A percentile compares a stretch with the other conserved stretches of the same genome.
Evolutionary conservation across 164 flowering plant species (phyloP).

Genomic region (Piper betle): DNA sequence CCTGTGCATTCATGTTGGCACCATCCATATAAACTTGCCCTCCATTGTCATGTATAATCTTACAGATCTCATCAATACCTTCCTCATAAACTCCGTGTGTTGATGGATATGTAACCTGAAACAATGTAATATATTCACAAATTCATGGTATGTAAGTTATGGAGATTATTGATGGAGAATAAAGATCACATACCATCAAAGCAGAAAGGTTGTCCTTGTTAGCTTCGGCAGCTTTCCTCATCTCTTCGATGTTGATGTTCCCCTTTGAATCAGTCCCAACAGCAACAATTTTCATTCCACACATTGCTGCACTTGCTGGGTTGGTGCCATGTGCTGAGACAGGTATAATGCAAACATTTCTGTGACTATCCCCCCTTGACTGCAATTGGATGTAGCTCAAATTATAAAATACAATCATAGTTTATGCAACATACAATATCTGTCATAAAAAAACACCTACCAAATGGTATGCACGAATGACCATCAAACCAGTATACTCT

Average conservation of each 20-base stretch:
- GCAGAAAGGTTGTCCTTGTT: constrained; percentile 77
- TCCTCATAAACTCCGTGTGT: constrained; percentile 99
- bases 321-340: constrained; percentile 98
- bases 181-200: constrained; percentile 52
- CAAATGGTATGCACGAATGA: constrained; percentile 94
- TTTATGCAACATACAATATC: background rate
- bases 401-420: background rate
- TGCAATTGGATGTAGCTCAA: constrained; percentile 11
- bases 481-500: constrained; percentile 98
- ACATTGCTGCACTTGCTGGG: constrained; percentile 99
- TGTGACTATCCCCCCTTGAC: constrained; percentile 94
- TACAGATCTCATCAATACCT: constrained; percentile 96
- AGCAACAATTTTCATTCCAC: constrained; percentile 95
- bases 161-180: background rate
- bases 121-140: background rate
- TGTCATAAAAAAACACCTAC: constrained; percentile 21
- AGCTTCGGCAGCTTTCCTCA: constrained; percentile 88
- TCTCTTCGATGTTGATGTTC: constrained; percentile 84
- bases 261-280: constrained; percentile 99
- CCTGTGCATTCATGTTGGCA: constrained; percentile 99
- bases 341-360: constrained; percentile 94
- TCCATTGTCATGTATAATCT: constrained; percentile 95
- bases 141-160: background rate
- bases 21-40: constrained; percentile 99
- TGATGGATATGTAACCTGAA: constrained; percentile 96